phyloP scores from a whole-genome alignment of 1,139 yeast species.

The Pichia sp. region DNA sequence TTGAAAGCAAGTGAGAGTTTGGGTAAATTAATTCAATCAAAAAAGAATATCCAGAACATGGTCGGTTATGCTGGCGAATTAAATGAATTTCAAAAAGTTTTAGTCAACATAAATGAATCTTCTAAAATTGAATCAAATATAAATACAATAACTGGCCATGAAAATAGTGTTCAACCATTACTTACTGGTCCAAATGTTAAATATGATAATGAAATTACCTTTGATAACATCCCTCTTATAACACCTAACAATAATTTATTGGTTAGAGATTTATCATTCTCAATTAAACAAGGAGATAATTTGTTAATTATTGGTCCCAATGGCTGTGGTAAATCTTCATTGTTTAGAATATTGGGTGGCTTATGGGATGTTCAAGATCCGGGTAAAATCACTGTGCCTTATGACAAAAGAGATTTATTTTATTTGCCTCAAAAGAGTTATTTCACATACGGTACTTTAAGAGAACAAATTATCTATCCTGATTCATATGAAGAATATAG shows the following conservation, averaged over 20 bases:
- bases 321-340: constrained; percentile 91
- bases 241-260: constrained; percentile 82
- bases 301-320: constrained; percentile 89
- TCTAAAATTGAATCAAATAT: constrained; percentile 25
- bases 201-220: constrained; percentile 57
- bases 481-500: constrained; percentile 57
- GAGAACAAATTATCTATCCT: constrained; percentile 89
- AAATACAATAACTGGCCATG: background rate
- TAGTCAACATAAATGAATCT: constrained; percentile 43
- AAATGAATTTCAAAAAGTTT: constrained; percentile 59
- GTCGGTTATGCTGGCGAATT: constrained; percentile 80
- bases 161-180: constrained; percentile 15
- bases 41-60: constrained; percentile 77
- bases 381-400: constrained; percentile 61
- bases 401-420: constrained; percentile 59
- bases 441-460: constrained; percentile 64
- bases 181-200: constrained; percentile 30
- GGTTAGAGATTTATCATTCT: constrained; percentile 59
- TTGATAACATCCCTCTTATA: constrained; percentile 66
- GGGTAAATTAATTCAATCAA: constrained; percentile 79
- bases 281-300: constrained; percentile 76
- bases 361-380: constrained; percentile 75
- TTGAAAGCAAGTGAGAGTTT: constrained; percentile 84
- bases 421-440: constrained; percentile 92
- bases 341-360: constrained; percentile 86